Base-by-base conservation (phyloP, 164 flowering plant species). In the Magnolia officinalis region DNA sequence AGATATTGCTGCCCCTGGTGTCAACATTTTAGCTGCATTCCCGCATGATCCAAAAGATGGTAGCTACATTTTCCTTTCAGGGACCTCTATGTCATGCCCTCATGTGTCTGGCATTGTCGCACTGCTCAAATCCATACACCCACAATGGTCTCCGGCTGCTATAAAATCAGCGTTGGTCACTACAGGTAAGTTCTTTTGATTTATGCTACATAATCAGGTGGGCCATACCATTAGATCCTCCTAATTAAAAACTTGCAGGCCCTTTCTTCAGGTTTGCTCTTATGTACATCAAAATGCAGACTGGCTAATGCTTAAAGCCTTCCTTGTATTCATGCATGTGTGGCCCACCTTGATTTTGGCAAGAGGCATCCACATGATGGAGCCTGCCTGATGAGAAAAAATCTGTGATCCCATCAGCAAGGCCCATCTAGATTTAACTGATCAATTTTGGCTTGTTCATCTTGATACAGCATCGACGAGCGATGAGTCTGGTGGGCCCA, bases 1-100 rank as follows among this genome's bases (percentile, higher is more conserved):
- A 1, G 88, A 87, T 78, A 80, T 87, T 50, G 71, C 83, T 2
- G 90, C 87, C 13, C 91, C 90, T 21, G 90, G 89, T 3, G 87
- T 83, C 24, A 84, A 76, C 63, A 82, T 87, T 37, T 70, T 85
- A 61, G 86, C 87, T 9, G 87, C 91, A 11, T 29, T 9, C 67
- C 71, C 84, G 21, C 79, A 73, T 18, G 10, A 8, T 63, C 24
- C 24, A 4, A 26, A 21, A 0, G 18, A 7, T 8, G 77, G 75
- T 10, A 51, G 68, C 8, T 84, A 59, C 20, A 70, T 66, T 26
- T 50, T 84, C 6, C n/a, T 29, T 6, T 85, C 91, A 5, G 89
- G 91, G 73, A 87, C 89, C 11, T 88, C 89, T 9, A 87, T 87
- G 88, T 76, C 89, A 9, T 77, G 83, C 77, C 91, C 91, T 70